Percentiles rank a stretch among this genome's conserved stretches.
These are phyloP conservation scores for Aaosphaeria pasadenensis DNA, from an alignment of 2,329 filamentous ascomycete genomes.

Conservation along the genomic window DNA sequence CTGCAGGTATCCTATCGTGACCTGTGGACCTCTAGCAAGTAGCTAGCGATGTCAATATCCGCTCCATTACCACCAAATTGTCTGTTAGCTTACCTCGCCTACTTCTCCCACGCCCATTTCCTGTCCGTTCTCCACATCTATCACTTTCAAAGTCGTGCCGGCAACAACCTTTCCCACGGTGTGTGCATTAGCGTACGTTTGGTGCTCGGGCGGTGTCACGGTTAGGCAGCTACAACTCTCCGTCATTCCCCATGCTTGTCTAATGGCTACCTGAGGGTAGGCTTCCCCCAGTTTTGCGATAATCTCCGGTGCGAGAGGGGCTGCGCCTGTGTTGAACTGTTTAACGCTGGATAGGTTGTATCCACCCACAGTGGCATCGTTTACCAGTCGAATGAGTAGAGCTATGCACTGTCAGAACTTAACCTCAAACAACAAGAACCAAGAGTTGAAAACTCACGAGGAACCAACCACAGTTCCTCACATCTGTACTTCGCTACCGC, in stretches of 20 bases:
- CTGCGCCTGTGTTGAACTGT: constrained; percentile 59
- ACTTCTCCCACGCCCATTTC: constrained; percentile 53
- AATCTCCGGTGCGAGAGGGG: constrained; percentile 58
- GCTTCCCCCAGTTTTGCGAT: constrained; percentile 53
- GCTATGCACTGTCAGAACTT: constrained; percentile 50
- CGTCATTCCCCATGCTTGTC: constrained; percentile 68
- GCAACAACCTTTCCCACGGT: constrained; percentile 56
- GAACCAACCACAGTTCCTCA: neutral
- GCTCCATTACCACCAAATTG: no score
- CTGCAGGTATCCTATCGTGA: constrained; percentile 51
- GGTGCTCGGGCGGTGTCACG: constrained; percentile 55
- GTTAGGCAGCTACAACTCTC: constrained; percentile 64
- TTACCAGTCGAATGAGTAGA: constrained; percentile 59
- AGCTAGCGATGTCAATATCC: no score
- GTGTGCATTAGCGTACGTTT: constrained; percentile 57
- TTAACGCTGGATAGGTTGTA: constrained; percentile 57
- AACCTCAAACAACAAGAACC: constrained; percentile 44
- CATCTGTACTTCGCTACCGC: neutral
- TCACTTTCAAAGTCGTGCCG: constrained; percentile 58
- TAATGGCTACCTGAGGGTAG: constrained; percentile 60
- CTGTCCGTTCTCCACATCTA: constrained; percentile 51
- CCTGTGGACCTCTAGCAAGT: constrained; percentile 41
- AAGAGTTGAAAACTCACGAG: neutral
- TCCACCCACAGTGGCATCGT: constrained; percentile 51
- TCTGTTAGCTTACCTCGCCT: constrained; percentile 47